These are phyloP conservation scores for Pichia kluyveri DNA, from an alignment of 805 yeast species.

Conservation along the genomic window DNA sequence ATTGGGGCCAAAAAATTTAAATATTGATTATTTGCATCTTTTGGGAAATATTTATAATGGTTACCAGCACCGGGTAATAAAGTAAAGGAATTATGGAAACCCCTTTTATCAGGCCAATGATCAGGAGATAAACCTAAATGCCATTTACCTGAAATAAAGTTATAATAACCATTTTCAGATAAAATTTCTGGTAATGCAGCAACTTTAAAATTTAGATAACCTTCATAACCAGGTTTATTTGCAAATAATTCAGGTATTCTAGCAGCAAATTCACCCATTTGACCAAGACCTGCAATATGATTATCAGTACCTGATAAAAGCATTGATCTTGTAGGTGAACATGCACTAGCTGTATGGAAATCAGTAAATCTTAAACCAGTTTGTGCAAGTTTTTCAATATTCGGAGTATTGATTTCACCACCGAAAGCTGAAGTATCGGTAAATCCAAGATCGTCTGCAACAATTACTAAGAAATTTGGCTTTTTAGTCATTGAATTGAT, in stretches of 20 bases:
- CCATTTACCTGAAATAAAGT: conserved; percentile 52
- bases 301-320: conserved; percentile 53
- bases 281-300: conserved; percentile 53
- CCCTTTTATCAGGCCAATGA: conserved; percentile 41
- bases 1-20: conserved; percentile 31
- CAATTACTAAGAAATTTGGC: conserved; percentile 47
- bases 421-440: conserved; percentile 48
- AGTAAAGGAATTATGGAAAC: conserved; percentile 42
- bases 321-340: conserved; percentile 59
- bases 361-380: conserved; percentile 44
- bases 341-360: conserved; percentile 56
- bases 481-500: conserved; percentile 9
- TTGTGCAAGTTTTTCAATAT: conserved; percentile 34
- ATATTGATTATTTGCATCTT: conserved; percentile 19
- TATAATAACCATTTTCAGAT: conserved; percentile 39
- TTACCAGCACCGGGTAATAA: conserved; percentile 51
- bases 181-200: conserved; percentile 47
- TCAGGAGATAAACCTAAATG: conserved; percentile 42
- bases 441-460: conserved; percentile 56
- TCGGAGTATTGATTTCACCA: conserved; percentile 50
- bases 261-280: conserved; percentile 41
- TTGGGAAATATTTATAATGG: conserved; percentile 39
- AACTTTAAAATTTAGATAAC: conserved; percentile 40
- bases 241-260: conserved; percentile 29
- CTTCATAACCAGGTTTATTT: conserved; percentile 48